Evolutionary conservation across 768 basidiomycete species (phyloP).

Genomic region (Xerocomus spinulosus): DNA sequence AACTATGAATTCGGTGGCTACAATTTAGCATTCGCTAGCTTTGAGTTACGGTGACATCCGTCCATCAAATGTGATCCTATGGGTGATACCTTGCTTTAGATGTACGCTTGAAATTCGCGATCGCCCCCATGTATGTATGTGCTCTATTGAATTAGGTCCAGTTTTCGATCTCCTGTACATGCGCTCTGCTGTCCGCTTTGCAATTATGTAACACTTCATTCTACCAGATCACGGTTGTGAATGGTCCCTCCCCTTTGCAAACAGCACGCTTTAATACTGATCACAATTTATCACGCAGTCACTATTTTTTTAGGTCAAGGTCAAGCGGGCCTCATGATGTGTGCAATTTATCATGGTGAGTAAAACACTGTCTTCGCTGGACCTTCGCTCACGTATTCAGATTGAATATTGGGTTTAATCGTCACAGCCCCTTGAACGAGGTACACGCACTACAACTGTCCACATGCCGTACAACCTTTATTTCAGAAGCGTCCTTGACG

Average conservation of each 20-base stretch:
- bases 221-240: constrained; percentile 1
- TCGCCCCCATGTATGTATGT: constrained; percentile 15
- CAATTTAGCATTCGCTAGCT: constrained; percentile 85
- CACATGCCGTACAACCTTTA: constrained; percentile 12
- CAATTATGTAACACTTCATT: constrained; percentile 11
- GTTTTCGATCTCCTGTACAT: constrained; percentile 13
- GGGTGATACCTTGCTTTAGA: constrained; percentile 23
- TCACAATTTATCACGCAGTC: constrained; percentile 18
- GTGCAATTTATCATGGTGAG: constrained; percentile 16
- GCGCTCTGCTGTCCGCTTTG: constrained; percentile 14
- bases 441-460: constrained; percentile 9
- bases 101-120: constrained; percentile 10
- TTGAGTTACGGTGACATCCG: constrained; percentile 48
- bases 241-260: not conserved
- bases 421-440: constrained; percentile 16
- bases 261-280: constrained; percentile 7
- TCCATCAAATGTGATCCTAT: constrained; percentile 9
- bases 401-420: constrained; percentile 8
- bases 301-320: constrained; percentile 1
- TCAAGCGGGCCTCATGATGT: constrained; percentile 11
- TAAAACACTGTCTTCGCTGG: constrained; percentile 11
- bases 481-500: constrained; percentile 8
- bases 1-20: constrained; percentile 97
- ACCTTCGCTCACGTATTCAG: constrained; percentile 12
- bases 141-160: constrained; percentile 7